These are phyloP conservation scores for Papiliotrema terrestris DNA, from an alignment of 1,284 basidiomycete species.

Conservation along the genomic window DNA sequence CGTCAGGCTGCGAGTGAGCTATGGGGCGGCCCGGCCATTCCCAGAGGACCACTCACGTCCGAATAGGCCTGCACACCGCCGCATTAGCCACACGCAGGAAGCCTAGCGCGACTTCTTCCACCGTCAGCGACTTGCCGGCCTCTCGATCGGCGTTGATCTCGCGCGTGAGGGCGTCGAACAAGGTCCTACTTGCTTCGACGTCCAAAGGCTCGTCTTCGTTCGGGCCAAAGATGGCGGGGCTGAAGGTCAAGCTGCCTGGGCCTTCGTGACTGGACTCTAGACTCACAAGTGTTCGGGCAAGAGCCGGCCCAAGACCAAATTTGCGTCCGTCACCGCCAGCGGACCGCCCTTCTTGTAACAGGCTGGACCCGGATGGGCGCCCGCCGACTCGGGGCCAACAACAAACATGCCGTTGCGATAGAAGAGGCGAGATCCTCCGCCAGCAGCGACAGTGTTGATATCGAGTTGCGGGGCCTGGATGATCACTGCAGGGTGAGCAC, in stretches of 20 bases:
- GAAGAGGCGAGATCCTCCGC: constrained; percentile 76
- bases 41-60: constrained; percentile 52
- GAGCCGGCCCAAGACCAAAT: constrained; percentile 74
- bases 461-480: constrained; percentile 66
- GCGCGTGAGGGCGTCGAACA: constrained; percentile 62
- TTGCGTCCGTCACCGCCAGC: constrained; percentile 81
- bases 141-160: constrained; percentile 45
- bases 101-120: constrained; percentile 49
- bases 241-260: no score
- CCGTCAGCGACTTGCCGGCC: constrained; percentile 19
- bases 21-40: no score
- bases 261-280: no score
- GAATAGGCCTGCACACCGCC: constrained; percentile 89
- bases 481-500: constrained; percentile 50
- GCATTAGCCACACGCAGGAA: constrained; percentile 93
- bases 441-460: constrained; percentile 79
- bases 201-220: constrained; percentile 79
- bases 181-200: constrained; percentile 59
- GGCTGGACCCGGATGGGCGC: constrained; percentile 77
- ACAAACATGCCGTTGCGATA: constrained; percentile 77
- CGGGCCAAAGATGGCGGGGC: constrained; percentile 61
- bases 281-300: constrained; percentile 51
- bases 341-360: constrained; percentile 79
- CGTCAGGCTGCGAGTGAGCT: constrained; percentile 54
- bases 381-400: constrained; percentile 73